Base-by-base conservation (phyloP, 257 asterid genomes). In the Paulownia fortunei region DNA sequence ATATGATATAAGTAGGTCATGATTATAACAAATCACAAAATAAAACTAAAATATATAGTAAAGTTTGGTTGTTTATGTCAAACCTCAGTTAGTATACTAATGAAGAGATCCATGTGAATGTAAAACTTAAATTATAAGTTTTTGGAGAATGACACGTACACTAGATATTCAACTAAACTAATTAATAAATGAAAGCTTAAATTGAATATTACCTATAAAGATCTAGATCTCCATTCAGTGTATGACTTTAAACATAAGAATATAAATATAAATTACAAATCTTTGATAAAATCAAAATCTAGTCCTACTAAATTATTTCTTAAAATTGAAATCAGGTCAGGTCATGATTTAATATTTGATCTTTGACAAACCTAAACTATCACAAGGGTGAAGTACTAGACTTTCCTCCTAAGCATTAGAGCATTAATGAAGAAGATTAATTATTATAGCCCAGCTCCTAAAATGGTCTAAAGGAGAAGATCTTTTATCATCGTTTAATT, bases 321-420 rank as follows among this genome's bases (percentile, higher is more conserved):
- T 58, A 42, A 58, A 8, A 19, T 30, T n/a, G 13, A 37, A 67
- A 78, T 61, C 62, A 70, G 54, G 76, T 70, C 32, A 42, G 72
- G 76, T 74, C 72, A 44, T 30, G 69, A 49, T 67, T 66, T 60
- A 74, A 39, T 30, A n/a, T n/a, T n/a, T n/a, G n/a, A n/a, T n/a
- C n/a, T n/a, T n/a, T n/a, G n/a, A n/a, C n/a, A n/a, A n/a, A n/a
- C n/a, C n/a, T n/a, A n/a, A n/a, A n/a, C n/a, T n/a, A n/a, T n/a
- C n/a, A 51, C 55, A 62, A 32, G 15, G 21, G 15, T 36, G 18
- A 34, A 76, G 15, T 16, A 58, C 46, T 58, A 72, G 42, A 60
- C 80, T 82, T 82, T 66, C 44, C 34, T 59, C 67, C 80, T 36
- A 65, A 82, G n/a, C n/a, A n/a, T n/a, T n/a, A n/a, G n/a, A n/a